A percentile compares a stretch with the other conserved stretches of the same genome.
phyloP scores from a whole-genome alignment of 371 early-diverging fungal genomes.

The Mucor piriformis region DNA sequence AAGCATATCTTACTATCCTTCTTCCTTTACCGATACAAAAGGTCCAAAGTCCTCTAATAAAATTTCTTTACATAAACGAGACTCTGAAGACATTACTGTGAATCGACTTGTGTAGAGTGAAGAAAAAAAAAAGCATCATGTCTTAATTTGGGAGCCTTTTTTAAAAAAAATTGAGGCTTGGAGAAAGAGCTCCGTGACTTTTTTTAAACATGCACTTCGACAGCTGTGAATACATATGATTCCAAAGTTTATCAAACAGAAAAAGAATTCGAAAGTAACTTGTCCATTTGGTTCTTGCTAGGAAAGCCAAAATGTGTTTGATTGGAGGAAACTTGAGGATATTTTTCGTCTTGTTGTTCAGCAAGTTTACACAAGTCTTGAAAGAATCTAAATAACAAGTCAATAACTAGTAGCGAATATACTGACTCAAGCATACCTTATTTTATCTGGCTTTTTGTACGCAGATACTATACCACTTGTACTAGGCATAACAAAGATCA shows the following conservation, averaged over 20 bases:
- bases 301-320: not conserved
- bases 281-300: too few relatives aligned
- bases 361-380: conserved; percentile 4
- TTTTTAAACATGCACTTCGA: conserved; percentile 4
- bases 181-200: conserved; percentile 3
- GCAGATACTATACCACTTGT: conserved; percentile 72
- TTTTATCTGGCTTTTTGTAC: conserved; percentile 62
- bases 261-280: too few relatives aligned
- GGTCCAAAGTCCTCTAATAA: conserved; percentile 51
- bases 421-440: conserved; percentile 30
- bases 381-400: not conserved
- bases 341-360: conserved; percentile 2
- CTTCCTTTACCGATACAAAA: conserved; percentile 38
- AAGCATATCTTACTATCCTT: conserved; percentile 16
- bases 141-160: not conserved
- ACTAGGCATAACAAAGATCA: conserved; percentile 75
- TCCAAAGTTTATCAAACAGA: too few relatives aligned
- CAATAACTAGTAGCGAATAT: too few relatives aligned
- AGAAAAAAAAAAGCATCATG: conserved; percentile 3
- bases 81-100: conserved; percentile 38
- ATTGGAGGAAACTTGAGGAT: not conserved
- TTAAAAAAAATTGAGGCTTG: conserved; percentile 17
- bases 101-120: not conserved
- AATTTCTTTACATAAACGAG: conserved; percentile 52
- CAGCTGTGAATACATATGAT: not conserved